Base-by-base conservation (phyloP, 2,329 filamentous ascomycete genomes). In the Aaosphaeria pasadenensis region DNA sequence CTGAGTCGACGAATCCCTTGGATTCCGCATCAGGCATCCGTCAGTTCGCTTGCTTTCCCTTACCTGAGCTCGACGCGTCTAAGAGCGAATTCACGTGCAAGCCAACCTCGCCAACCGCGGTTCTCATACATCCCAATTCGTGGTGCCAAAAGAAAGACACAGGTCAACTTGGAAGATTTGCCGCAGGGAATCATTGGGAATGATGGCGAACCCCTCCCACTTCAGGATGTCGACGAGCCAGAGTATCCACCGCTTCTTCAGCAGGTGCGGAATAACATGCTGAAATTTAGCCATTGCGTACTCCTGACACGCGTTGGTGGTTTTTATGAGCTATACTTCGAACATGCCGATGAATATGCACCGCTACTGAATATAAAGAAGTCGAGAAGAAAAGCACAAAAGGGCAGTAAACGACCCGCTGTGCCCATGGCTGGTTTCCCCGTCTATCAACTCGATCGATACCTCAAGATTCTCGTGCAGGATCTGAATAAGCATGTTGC, bases 281-380 rank as follows among this genome's bases (percentile, higher is more conserved):
- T 84, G 57, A 91, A 87, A 62, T 96, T 95, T 72, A 83, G 85
- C 61, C 90, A 95, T 60, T 97, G 92, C 71, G 88, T 99, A 36
- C 71, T 99, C 6, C 74, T 99, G 50, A 99, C 94, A 4, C 84
- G 92, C 48, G 91, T 99, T 30, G 94, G 94, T 47, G 87, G 91
- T 51, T 99, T 99, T 72, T 99, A 97, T 71, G 94, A 99, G 72
- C 78, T 99, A 49, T 99, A 99, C 73, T 95, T 97, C 69, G 88
- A 95, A 60, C 91, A 99, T 67, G 94, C 95, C 7, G 88, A 95
- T 49, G 86, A 96, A 64, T 88, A 87, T 67, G 92, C 88, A 1
- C 88, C 91, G 1, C 76, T 95, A 40, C 77, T 99, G 54, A 94
- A 91, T 60, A 74, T 99, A 63, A 97, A 96, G 70, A 84, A 95